phyloP scores from a whole-genome alignment of 2,329 filamentous ascomycete genomes.

The Alternaria gaisen region DNA sequence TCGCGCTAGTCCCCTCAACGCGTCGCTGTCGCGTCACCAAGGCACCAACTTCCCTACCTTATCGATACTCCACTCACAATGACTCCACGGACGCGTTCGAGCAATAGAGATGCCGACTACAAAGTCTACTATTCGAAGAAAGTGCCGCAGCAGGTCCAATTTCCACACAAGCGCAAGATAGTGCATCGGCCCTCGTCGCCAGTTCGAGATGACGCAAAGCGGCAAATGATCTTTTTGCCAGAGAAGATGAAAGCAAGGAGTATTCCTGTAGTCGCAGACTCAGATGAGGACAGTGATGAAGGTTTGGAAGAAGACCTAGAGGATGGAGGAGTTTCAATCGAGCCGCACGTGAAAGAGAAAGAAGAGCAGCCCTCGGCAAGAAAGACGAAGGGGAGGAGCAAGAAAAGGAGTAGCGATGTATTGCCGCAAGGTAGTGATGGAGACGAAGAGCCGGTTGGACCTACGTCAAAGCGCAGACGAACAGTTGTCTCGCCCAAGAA shows the following conservation, averaged over 20 bases:
- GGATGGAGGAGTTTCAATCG: neutral
- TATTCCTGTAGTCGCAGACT: constrained; percentile 18
- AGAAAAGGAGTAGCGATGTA: constrained; percentile 27
- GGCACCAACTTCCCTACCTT: neutral
- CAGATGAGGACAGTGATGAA: constrained; percentile 22
- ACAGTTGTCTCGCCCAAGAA: constrained; percentile 12
- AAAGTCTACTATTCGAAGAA: constrained; percentile 47
- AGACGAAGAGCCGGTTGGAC: constrained; percentile 12
- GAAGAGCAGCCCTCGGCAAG: constrained; percentile 5
- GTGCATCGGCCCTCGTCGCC: constrained; percentile 32
- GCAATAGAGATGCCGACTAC: constrained; percentile 35
- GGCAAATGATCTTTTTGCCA: constrained; percentile 42
- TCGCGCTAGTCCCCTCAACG: constrained; percentile 34
- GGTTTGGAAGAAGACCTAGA: constrained; percentile 16
- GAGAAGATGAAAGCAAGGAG: constrained; percentile 35
- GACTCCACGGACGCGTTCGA: constrained; percentile 39
- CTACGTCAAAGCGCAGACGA: constrained; percentile 33
- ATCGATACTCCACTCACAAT: constrained; percentile 28
- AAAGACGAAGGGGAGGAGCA: constrained; percentile 16
- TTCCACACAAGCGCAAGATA: constrained; percentile 40
- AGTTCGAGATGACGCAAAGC: constrained; percentile 27
- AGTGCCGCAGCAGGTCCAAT: constrained; percentile 38
- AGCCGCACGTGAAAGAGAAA: neutral
- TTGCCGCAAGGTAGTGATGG: constrained; percentile 13
- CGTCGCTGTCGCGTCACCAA: constrained; percentile 30